A percentile compares a stretch with the other conserved stretches of the same genome.
These are phyloP conservation scores for Phascolomyces articulosus DNA, from an alignment of 371 early-diverging fungal species.

Conservation along the genomic window DNA sequence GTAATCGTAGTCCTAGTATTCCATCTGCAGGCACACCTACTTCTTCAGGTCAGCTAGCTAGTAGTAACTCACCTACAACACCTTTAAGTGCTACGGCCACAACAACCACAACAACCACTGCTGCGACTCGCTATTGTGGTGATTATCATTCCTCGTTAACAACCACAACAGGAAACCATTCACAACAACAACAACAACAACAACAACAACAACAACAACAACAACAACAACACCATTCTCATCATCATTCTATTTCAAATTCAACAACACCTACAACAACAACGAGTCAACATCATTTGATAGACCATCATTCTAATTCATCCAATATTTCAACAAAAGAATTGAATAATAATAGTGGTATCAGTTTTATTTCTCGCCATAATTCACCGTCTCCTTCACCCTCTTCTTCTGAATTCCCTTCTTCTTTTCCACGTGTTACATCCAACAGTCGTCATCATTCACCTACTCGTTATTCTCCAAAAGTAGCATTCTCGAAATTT, in stretches of 20 bases:
- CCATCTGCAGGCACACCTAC: slow-evolving; percentile 25
- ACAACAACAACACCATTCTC: too few species aligned
- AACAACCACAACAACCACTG: too few species aligned
- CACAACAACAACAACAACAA: too few species aligned
- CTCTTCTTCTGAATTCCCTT: slow-evolving; percentile 28
- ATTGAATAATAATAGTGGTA: slow-evolving; percentile 3
- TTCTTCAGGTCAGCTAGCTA: slow-evolving; percentile 24
- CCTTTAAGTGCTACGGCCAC: slow-evolving; percentile 22
- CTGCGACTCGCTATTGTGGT: too few species aligned
- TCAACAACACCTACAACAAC: neutral
- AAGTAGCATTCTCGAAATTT: slow-evolving; percentile 38
- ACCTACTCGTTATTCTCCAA: slow-evolving; percentile 41
- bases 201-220: too few species aligned
- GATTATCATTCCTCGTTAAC: too few species aligned
- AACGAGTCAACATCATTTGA: slow-evolving; percentile 4
- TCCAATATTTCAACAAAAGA: slow-evolving; percentile 8
- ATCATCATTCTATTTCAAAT: too few species aligned
- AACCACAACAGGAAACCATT: too few species aligned
- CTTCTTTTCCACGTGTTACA: neutral
- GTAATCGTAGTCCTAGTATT: slow-evolving; percentile 18
- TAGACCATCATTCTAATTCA: slow-evolving; percentile 2
- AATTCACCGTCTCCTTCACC: slow-evolving; percentile 26
- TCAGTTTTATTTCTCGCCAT: slow-evolving; percentile 19
- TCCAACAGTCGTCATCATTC: slow-evolving; percentile 12
- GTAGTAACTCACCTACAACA: slow-evolving; percentile 27